Percentiles rank a stretch among this genome's conserved stretches.
Evolutionary conservation across 257 asterid genomes (phyloP).

Genomic region (Solanum bulbocastanum): DNA sequence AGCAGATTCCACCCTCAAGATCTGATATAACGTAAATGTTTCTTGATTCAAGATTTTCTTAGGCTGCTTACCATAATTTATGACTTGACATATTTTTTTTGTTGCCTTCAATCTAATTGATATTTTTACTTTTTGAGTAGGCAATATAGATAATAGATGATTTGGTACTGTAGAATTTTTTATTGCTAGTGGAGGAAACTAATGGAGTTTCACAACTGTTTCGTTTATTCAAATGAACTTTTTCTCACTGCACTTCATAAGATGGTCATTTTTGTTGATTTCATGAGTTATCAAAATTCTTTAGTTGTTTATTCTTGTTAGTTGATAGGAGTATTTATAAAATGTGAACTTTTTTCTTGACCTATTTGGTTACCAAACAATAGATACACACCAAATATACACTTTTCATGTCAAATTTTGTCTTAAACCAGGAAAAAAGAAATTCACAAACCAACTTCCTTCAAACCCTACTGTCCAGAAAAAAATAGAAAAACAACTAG

Average conservation of each 20-base stretch:
- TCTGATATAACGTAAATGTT: constrained; percentile 9
- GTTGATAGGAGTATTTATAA: neutral
- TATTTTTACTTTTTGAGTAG: neutral
- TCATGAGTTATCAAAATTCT: neutral
- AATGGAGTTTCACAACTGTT: neutral
- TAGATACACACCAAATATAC: neutral
- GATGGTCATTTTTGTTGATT: neutral
- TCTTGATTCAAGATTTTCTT: constrained; percentile 2
- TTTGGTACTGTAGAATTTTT: neutral
- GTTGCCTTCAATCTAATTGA: neutral
- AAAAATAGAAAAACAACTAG: neutral
- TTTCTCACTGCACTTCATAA: neutral
- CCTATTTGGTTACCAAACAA: neutral
- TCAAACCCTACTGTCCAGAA: neutral
- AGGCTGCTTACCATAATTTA: neutral
- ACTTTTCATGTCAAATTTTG: neutral
- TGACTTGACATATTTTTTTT: neutral
- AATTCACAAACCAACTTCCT: neutral
- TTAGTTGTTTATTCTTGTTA: neutral
- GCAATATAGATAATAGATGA: neutral
- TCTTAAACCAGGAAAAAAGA: neutral
- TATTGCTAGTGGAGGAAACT: neutral
- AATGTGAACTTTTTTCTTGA: neutral
- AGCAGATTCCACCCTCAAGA: constrained; percentile 29
- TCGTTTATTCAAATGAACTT: neutral